These are phyloP conservation scores for Lasiosphaeria miniovina DNA, from an alignment of 495 filamentous ascomycete species.

Conservation along the genomic window DNA sequence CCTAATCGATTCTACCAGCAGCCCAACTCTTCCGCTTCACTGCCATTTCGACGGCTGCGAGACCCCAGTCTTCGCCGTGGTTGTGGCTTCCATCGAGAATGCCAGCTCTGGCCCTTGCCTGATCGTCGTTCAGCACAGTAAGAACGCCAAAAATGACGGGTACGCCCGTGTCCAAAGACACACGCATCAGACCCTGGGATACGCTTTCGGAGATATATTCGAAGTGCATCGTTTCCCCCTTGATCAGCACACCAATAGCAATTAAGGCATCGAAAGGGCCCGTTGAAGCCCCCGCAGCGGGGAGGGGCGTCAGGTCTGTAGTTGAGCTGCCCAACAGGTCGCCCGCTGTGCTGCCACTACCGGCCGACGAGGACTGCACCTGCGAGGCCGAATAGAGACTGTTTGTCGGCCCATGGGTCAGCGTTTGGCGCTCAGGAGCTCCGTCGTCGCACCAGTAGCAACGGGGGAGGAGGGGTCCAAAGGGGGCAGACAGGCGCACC, in stretches of 20 bases:
- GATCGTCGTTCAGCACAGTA: conserved; percentile 84
- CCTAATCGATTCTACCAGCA: conserved; percentile 55
- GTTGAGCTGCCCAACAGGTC: conserved; percentile 73
- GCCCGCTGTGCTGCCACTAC: conserved; percentile 64
- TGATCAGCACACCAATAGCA: conserved; percentile 93
- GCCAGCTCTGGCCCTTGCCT: conserved; percentile 83
- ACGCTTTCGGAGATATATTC: conserved; percentile 95
- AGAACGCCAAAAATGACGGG: conserved; percentile 92
- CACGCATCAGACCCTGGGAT: conserved; percentile 86
- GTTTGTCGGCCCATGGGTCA: conserved; percentile 10
- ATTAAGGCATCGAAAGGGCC: conserved; percentile 88
- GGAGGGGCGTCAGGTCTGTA: conserved; percentile 52
- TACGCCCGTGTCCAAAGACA: conserved; percentile 81
- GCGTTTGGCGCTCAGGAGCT: background rate
- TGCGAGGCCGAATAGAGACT: conserved; percentile 86
- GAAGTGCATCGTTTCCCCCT: conserved; percentile 98
- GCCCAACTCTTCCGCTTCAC: conserved; percentile 67
- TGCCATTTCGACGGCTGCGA: conserved; percentile 69
- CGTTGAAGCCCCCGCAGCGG: conserved; percentile 32
- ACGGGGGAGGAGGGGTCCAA: conserved; percentile 3
- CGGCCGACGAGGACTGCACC: conserved; percentile 67
- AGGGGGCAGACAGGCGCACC: conserved; percentile 45
- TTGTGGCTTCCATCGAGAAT: conserved; percentile 65
- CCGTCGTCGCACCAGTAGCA: background rate
- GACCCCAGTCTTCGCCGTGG: conserved; percentile 88